These are phyloP conservation scores for Wickerhamiella australiensis DNA, from an alignment of 805 yeast genomes.

Conservation along the genomic window DNA sequence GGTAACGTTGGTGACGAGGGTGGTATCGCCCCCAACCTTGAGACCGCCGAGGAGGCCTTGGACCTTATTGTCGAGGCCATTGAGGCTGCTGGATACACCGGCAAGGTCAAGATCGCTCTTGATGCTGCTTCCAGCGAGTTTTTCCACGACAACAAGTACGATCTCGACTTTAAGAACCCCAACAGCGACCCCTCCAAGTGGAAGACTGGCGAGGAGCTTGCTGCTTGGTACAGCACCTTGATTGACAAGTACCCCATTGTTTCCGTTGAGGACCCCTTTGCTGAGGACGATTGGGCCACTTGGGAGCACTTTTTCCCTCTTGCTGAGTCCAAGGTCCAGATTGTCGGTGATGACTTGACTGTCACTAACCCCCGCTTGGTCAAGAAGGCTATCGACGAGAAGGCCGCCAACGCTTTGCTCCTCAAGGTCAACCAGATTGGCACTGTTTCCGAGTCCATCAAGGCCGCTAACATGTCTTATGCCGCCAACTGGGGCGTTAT, in stretches of 20 bases:
- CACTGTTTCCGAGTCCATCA: constrained; percentile 87
- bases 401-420: constrained; percentile 87
- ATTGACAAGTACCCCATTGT: constrained; percentile 91
- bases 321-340: constrained; percentile 49
- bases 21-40: constrained; percentile 99
- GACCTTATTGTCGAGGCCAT: constrained; percentile 87
- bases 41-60: constrained; percentile 91
- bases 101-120: constrained; percentile 80
- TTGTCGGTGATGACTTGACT: constrained; percentile 97
- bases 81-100: constrained; percentile 89
- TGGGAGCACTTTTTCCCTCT: constrained; percentile 75
- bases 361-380: constrained; percentile 94
- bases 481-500: constrained; percentile 98
- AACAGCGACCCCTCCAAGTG: constrained; percentile 80
- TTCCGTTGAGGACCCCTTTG: constrained; percentile 97
- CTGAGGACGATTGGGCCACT: constrained; percentile 99
- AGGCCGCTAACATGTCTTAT: constrained; percentile 92
- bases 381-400: constrained; percentile 90
- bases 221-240: constrained; percentile 68
- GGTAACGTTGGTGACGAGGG: constrained; percentile 99
- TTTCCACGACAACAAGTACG: constrained; percentile 94
- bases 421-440: constrained; percentile 99
- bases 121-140: constrained; percentile 98
- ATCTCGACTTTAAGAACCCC: constrained; percentile 97
- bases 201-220: constrained; percentile 80